Percentiles rank a stretch among this genome's conserved stretches.
Evolutionary conservation across 2,329 filamentous ascomycete species (phyloP).

Genomic region (Phyllosticta paracitricarpa): DNA sequence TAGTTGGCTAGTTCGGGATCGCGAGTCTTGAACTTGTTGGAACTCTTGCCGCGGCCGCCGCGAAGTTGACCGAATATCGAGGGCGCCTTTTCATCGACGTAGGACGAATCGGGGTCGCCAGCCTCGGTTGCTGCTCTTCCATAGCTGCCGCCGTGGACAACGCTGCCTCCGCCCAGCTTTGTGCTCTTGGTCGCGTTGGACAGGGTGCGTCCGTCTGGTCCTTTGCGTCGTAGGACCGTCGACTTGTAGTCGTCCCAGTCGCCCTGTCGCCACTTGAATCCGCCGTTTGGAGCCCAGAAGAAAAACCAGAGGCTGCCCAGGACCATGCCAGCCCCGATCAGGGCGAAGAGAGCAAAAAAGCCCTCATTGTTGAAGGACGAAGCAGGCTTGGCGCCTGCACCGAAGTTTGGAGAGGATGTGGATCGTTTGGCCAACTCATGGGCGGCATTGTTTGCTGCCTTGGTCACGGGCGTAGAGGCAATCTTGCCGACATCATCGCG

Average conservation of each 20-base stretch:
- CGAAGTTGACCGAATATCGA: conserved; percentile 19
- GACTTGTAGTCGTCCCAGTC: conserved; percentile 99
- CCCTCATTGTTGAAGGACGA: conserved; percentile 41
- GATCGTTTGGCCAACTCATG: conserved; percentile 5
- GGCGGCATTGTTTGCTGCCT: not conserved
- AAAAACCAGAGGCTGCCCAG: conserved; percentile 88
- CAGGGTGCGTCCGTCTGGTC: conserved; percentile 78
- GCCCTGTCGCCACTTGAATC: conserved; percentile 71
- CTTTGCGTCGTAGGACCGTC: conserved; percentile 79
- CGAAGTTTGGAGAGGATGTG: conserved; percentile 14
- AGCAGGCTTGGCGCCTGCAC: conserved; percentile 27
- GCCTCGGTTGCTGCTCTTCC: conserved; percentile 21
- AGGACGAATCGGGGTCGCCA: conserved; percentile 34
- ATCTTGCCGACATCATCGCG: not conserved
- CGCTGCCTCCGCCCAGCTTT: conserved; percentile 73
- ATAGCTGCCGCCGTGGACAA: conserved; percentile 56
- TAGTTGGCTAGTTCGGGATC: conserved; percentile 66
- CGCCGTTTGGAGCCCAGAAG: conserved; percentile 90
- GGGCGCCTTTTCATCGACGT: conserved; percentile 33
- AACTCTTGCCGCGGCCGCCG: conserved; percentile 38
- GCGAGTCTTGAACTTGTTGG: conserved; percentile 41
- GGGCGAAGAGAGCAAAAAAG: conserved; percentile 76
- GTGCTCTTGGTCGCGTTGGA: conserved; percentile 75
- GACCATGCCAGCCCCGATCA: conserved; percentile 74
- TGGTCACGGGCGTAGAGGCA: not conserved